Percentiles rank a stretch among this genome's conserved stretches.
Conservation (phyloP, 2,329 filamentous ascomycete genomes). For the Monilinia polystroma region DNA sequence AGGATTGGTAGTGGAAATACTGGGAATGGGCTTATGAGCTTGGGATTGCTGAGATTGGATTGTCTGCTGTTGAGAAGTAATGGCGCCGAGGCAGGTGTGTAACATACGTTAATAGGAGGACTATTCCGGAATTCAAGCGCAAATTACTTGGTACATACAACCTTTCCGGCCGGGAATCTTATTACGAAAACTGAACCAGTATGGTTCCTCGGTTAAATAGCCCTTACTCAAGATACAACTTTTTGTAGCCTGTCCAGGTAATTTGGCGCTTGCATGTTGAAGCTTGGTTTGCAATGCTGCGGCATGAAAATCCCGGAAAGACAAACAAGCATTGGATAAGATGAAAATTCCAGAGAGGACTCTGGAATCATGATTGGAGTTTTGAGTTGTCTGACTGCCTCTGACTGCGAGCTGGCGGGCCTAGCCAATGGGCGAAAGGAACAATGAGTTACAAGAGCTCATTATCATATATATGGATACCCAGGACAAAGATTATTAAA, state of each 20-base stretch:
- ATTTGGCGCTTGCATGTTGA: background rate
- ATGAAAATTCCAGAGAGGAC: background rate
- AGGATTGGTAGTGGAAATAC: conserved; percentile 35
- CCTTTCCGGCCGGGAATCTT: no score
- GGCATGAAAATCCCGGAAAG: background rate
- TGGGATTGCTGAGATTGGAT: conserved; percentile 38
- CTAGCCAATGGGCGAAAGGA: background rate
- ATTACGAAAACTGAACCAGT: no score
- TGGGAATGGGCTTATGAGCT: conserved; percentile 35
- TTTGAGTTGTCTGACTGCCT: background rate
- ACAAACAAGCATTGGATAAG: background rate
- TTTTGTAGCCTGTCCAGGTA: background rate
- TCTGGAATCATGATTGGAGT: background rate
- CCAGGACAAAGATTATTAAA: background rate
- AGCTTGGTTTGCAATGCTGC: background rate
- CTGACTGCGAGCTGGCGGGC: background rate
- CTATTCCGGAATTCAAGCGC: background rate
- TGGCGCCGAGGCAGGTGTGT: conserved; percentile 1
- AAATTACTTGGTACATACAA: background rate
- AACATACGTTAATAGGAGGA: background rate
- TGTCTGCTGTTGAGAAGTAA: conserved; percentile 35
- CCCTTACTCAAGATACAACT: background rate
- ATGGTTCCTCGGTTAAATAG: no score
- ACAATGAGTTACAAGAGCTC: background rate
- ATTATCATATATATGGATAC: background rate